Conservation (phyloP, 2,329 filamentous ascomycete genomes). For the Sporothrix globosa region DNA sequence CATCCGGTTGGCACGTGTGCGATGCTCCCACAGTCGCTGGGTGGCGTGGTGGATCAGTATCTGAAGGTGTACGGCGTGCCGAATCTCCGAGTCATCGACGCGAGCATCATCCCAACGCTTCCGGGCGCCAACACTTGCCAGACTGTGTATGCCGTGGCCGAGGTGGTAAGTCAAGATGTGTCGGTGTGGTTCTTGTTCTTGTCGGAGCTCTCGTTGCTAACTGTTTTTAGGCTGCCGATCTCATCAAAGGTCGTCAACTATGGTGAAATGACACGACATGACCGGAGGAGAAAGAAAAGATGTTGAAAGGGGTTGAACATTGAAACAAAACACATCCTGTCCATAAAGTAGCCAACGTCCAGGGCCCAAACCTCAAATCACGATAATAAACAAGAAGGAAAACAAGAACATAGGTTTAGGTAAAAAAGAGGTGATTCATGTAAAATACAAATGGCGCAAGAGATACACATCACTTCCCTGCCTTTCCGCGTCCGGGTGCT, state of each 20-base stretch:
- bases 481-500: slow-evolving; percentile 54
- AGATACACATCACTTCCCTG: slow-evolving; percentile 21
- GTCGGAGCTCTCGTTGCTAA: neutral
- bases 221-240: slow-evolving; percentile 19
- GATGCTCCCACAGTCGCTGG: slow-evolving; percentile 50
- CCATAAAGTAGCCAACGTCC: neutral
- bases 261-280: too few species aligned
- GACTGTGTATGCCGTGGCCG: slow-evolving; percentile 40
- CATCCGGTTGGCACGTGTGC: slow-evolving; percentile 51
- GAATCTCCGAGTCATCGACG: slow-evolving; percentile 52
- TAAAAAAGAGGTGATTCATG: neutral
- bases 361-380: neutral
- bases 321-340: neutral
- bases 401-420: neutral
- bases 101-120: slow-evolving; percentile 50
- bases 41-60: slow-evolving; percentile 51
- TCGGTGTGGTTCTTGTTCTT: neutral
- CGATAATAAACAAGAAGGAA: neutral
- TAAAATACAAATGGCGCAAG: too few species aligned
- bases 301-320: neutral
- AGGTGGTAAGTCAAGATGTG: slow-evolving; percentile 36
- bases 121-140: slow-evolving; percentile 39
- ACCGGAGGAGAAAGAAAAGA: neutral
- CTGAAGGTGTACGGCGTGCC: slow-evolving; percentile 50
- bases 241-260: slow-evolving; percentile 19